Base-by-base conservation (phyloP, 106 monocot genomes). In the Dendrobium huoshanense region DNA sequence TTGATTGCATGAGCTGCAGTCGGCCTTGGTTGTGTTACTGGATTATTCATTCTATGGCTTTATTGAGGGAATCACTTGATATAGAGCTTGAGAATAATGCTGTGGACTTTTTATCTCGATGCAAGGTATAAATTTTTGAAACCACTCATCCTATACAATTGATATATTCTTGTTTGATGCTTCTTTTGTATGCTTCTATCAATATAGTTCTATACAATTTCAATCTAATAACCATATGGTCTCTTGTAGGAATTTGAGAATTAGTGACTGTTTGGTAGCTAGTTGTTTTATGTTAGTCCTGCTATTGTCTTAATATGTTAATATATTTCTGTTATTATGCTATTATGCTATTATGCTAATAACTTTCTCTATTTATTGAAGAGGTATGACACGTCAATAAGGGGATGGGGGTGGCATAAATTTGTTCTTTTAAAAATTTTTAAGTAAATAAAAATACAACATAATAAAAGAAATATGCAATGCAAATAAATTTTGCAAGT, bases 1-100 rank as follows among this genome's bases (percentile, higher is more conserved):
- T 77, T 48, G n/a, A 17, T 64, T 75, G 78, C 11, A 6, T 78
- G 16, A 4, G 4, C 15, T 86, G 45, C 73, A 98, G 98, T 77
- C 99, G 99, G 19, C 95, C 99, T 77, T 99, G 99, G 99, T 31
- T 99, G n/a, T 99, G 99, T 73, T 99, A 99, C 67, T 99, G 99
- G 99, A 91, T 99, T 77, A 65, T 99, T 78, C 99, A 99, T 82
- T 91, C 99, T 31, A 70, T 93, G 80, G 77, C 89, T 42, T 75
- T 99, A 55, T 79, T 99, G 72, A 93, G 89, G 42, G 95, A 95
- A 75, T 16, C 45, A 13, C 10, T 93, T 54, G 95, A 93, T 78
- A n/a, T 80, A 20, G 89, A 93, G 43, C 78, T 99, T 19, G 95
- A 93, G 78, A 79, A 87, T 43, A 79, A 79, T 73, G 73, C 88